Evolutionary conservation across 345 rosid genomes (phyloP).

Genomic region (Hirschfeldia incana): DNA sequence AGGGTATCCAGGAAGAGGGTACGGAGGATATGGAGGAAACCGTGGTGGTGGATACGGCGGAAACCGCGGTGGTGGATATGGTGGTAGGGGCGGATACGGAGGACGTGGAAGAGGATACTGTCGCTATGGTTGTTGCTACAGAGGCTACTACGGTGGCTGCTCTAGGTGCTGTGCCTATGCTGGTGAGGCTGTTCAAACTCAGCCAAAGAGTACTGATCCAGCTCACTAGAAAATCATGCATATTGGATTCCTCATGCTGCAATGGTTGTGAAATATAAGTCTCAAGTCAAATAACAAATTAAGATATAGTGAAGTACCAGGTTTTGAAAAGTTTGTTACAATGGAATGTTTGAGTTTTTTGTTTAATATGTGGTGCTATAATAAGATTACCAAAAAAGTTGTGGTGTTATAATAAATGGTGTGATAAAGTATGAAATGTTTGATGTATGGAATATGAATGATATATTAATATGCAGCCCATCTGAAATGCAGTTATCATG

Average conservation of each 20-base stretch:
- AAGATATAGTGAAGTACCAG: background rate
- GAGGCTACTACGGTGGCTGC: slow-evolving; percentile 15
- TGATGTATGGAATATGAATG: background rate
- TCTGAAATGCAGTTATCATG: background rate
- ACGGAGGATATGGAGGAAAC: slow-evolving; percentile 12
- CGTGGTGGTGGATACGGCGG: slow-evolving; percentile 4
- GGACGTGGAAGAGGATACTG: slow-evolving; percentile 24
- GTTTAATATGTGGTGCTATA: slow-evolving; percentile 1
- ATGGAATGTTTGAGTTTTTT: background rate
- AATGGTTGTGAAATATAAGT: background rate
- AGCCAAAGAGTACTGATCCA: slow-evolving; percentile 14
- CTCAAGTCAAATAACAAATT: background rate
- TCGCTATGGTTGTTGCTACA: slow-evolving; percentile 23
- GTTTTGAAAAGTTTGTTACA: background rate
- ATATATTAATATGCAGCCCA: background rate
- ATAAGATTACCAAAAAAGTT: background rate
- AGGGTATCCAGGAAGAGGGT: slow-evolving; percentile 6
- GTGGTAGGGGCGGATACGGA: slow-evolving; percentile 6
- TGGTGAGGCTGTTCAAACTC: slow-evolving; percentile 17
- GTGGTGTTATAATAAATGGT: background rate
- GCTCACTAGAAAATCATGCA: slow-evolving; percentile 13
- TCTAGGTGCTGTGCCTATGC: slow-evolving; percentile 28
- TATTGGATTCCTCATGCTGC: background rate
- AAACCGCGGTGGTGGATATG: background rate
- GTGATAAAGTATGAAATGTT: background rate